Evolutionary conservation across 176 grass and related monocot species (phyloP).

Genomic region (Ensete glaucum): DNA sequence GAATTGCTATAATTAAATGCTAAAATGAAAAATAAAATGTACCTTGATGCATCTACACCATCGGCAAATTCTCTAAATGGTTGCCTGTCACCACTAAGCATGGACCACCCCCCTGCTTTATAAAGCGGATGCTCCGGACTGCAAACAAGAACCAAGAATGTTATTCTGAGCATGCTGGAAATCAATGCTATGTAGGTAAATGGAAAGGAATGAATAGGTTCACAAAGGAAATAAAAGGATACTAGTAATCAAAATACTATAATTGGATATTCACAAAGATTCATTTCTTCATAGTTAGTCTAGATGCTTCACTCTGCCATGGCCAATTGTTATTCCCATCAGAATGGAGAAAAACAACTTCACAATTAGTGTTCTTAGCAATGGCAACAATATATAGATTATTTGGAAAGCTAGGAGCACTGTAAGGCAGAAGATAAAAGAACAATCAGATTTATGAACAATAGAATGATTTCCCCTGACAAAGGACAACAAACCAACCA

Average conservation of each 20-base stretch:
- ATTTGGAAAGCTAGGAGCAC: too few species aligned
- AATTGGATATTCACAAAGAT: background rate
- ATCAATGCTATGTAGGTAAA: background rate
- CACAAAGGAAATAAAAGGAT: slow-evolving; percentile 10
- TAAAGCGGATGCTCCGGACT: slow-evolving; percentile 83
- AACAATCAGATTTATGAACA: too few species aligned
- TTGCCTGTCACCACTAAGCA: slow-evolving; percentile 79
- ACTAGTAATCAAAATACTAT: too few species aligned
- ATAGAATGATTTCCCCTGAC: too few species aligned
- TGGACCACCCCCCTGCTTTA: slow-evolving; percentile 74
- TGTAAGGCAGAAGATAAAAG: too few species aligned
- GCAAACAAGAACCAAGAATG: slow-evolving; percentile 30
- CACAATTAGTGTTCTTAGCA: too few species aligned
- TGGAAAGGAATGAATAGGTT: background rate
- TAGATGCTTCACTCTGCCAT: background rate
- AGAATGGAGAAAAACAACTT: too few species aligned
- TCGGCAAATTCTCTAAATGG: slow-evolving; percentile 66
- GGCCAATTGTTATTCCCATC: too few species aligned
- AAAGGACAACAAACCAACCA: too few species aligned
- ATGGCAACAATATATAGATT: too few species aligned
- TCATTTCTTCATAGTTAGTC: background rate
- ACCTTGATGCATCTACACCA: slow-evolving; percentile 77
- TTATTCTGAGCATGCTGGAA: too few species aligned
- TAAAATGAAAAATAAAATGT: background rate
- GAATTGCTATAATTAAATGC: background rate